Conservation (phyloP, 2,329 filamentous ascomycete species). For the Calonectria naviculata region DNA sequence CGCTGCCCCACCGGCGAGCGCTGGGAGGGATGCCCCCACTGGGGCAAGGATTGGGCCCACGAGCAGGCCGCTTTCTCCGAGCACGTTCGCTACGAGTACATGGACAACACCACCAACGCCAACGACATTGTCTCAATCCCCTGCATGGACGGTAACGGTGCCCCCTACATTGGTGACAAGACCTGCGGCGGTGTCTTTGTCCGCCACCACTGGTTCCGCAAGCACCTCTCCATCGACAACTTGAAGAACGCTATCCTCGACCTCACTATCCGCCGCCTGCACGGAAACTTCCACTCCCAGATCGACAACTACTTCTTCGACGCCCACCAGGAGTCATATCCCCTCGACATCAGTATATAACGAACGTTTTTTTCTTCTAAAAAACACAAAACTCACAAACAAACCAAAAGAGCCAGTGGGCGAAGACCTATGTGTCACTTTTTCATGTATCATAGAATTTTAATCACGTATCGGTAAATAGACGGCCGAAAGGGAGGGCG, state of each 20-base stretch:
- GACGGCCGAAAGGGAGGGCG: neutral
- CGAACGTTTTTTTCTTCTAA: neutral
- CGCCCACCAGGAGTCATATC: conserved; percentile 22
- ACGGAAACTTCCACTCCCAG: conserved; percentile 27
- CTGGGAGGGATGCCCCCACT: conserved; percentile 32
- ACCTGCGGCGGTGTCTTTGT: conserved; percentile 38
- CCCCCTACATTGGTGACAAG: conserved; percentile 34
- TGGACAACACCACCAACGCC: neutral
- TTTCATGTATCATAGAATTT: conserved; percentile 9
- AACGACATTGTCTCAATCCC: conserved; percentile 34
- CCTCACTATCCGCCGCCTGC: conserved; percentile 25
- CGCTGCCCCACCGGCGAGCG: conserved; percentile 28
- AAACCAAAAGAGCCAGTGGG: neutral
- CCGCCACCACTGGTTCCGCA: conserved; percentile 40
- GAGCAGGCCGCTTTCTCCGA: conserved; percentile 42
- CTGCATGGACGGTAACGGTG: conserved; percentile 40
- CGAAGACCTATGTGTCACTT: neutral
- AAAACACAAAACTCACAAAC: neutral
- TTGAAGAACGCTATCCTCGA: conserved; percentile 30
- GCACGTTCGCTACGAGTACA: conserved; percentile 40
- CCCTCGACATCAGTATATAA: conserved; percentile 8
- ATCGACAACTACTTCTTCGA: conserved; percentile 26
- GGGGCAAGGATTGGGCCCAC: conserved; percentile 40
- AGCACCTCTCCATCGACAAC: conserved; percentile 28
- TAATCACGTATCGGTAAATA: conserved; percentile 6